Conservation (phyloP, 2,329 filamentous ascomycete genomes). For the Penicillium sp. region DNA sequence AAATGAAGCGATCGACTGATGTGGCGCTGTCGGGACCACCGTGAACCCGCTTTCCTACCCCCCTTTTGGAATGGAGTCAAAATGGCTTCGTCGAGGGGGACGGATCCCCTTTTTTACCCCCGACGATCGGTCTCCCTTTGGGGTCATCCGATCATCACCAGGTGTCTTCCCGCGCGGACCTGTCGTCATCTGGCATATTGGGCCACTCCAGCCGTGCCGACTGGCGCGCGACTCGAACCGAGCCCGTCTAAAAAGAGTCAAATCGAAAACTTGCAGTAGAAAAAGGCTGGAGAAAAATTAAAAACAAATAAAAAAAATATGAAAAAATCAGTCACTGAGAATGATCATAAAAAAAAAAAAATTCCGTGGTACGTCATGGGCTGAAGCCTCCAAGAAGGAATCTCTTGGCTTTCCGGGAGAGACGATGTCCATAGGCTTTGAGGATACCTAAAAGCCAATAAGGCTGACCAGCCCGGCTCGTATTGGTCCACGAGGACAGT, state of each 20-base stretch:
- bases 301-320: too few species aligned
- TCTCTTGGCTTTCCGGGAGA: not conserved
- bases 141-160: not conserved
- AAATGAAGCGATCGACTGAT: not conserved
- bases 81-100: not conserved
- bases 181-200: conserved; percentile 3
- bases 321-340: not conserved
- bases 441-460: not conserved
- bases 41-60: not conserved
- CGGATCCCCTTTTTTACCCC: not conserved
- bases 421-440: not conserved
- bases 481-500: not conserved
- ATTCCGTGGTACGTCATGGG: not conserved
- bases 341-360: not conserved
- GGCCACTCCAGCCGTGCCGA: not conserved
- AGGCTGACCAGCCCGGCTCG: not conserved
- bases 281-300: not conserved
- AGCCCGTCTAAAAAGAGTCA: not conserved
- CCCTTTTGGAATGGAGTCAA: not conserved
- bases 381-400: not conserved
- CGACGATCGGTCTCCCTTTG: not conserved
- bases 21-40: conserved; percentile 2
- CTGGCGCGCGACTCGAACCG: not conserved
- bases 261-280: not conserved
- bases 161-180: not conserved